Evolutionary conservation across 495 filamentous ascomycete species (phyloP), one percentile per base, ranked within the genome.

Genomic region (Apiosordaria backusii): DNA sequence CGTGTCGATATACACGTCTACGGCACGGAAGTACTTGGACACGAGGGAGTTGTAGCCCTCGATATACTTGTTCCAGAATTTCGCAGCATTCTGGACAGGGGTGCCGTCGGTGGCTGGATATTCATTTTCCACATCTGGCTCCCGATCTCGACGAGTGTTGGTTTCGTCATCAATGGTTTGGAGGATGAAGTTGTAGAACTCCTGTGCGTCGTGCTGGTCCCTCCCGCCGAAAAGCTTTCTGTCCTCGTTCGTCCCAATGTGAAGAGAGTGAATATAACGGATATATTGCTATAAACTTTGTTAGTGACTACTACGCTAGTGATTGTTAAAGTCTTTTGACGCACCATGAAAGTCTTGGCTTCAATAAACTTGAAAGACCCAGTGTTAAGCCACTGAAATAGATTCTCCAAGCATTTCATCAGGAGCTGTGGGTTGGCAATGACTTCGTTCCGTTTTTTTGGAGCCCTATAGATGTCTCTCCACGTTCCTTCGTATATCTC

Each of bases 361-460:
- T 79, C 80, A 64, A 90, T 76, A 29, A 69, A 72, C n/a, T 71
- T 67, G 26, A 86, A 84, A 60, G 84, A 80, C n/a, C 82, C 88
- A 86, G 87, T 91, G 13, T 95, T 73, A 40, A 91, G 86, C 67
- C 87, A 86, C 13, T 72, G 64, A 50, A 97, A 84, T 18, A 97
- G 75, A 65, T 87, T 93, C 24, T 88, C 86, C 72, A 91, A 88
- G 55, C 89, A 84, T 68, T 91, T 87, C 3, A 87, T 85, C 78
- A 97, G 85, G 24, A 97, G 80, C 57, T 95, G 93, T 27, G 92
- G 87, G 1, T 89, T 89, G 4, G 87, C 84, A 67, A 90, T 89
- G 79, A 84, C 88, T 68, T 92, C 85, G 1, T 77, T 76, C 2
- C 69, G 82, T 69, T 87, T 88, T 60, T 85, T 83, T 45, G 69